Evolutionary conservation across 495 filamentous ascomycete species (phyloP).

Genomic region (Xylaria intraflava): DNA sequence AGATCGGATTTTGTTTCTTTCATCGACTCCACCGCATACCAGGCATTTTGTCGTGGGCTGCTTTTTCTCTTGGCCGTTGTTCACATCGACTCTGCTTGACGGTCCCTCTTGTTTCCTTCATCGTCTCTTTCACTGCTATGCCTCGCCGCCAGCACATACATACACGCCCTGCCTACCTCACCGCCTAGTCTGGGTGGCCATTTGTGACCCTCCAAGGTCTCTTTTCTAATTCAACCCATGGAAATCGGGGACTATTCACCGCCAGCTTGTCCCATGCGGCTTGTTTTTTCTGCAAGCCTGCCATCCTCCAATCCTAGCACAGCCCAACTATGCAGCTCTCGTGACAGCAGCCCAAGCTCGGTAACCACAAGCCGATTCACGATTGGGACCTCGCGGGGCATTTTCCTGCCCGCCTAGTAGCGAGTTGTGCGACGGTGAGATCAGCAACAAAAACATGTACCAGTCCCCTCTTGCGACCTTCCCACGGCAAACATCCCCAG

Average conservation of each 20-base stretch:
- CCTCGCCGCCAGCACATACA: conserved; percentile 11
- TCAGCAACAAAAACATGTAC: conserved; percentile 20
- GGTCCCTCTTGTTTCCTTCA: neutral
- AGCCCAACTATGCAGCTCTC: conserved; percentile 8
- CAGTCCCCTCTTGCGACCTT: neutral
- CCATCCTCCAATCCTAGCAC: conserved; percentile 6
- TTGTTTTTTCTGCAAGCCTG: conserved; percentile 4
- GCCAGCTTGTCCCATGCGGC: conserved; percentile 8
- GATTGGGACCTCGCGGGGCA: conserved; percentile 8
- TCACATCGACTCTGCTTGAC: neutral
- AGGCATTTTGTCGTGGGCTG: neutral
- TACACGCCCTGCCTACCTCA: conserved; percentile 7
- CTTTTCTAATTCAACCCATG: conserved; percentile 1
- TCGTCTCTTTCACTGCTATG: neutral
- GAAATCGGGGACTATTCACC: conserved; percentile 5
- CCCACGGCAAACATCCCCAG: neutral
- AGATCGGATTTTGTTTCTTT: conserved; percentile 6
- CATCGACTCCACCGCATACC: neutral
- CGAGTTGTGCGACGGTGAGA: conserved; percentile 25
- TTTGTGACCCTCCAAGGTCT: neutral
- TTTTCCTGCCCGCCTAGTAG: conserved; percentile 17
- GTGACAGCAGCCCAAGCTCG: conserved; percentile 11
- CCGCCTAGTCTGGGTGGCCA: conserved; percentile 7
- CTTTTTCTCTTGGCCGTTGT: neutral
- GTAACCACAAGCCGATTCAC: conserved; percentile 19